phyloP scores from a whole-genome alignment of 2,329 filamentous ascomycete genomes.

The Aspergillus versicolor region DNA sequence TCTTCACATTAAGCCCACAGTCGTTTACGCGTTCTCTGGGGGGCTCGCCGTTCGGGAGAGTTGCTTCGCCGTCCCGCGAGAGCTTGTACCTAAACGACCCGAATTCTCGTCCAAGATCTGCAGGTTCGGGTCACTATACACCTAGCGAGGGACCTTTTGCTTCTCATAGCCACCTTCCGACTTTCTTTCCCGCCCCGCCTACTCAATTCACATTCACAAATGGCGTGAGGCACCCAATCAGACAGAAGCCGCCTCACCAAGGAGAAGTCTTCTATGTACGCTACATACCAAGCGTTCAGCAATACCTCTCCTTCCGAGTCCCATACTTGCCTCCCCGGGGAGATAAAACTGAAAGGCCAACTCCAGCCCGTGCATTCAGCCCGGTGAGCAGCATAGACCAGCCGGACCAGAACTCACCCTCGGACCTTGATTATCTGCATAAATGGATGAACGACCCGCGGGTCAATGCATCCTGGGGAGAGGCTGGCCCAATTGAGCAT shows the following conservation, averaged over 20 bases:
- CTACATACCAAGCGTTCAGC: constrained; percentile 75
- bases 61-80: constrained; percentile 50
- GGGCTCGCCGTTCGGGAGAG: constrained; percentile 51
- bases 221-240: constrained; percentile 77
- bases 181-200: constrained; percentile 83
- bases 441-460: constrained; percentile 87
- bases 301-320: constrained; percentile 86
- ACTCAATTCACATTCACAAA: constrained; percentile 78
- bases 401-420: constrained; percentile 45
- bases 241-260: constrained; percentile 84
- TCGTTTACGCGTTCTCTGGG: constrained; percentile 49
- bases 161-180: constrained; percentile 73
- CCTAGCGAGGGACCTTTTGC: constrained; percentile 29
- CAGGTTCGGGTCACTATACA: constrained; percentile 24
- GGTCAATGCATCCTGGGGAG: constrained; percentile 82
- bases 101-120: constrained; percentile 5
- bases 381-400: constrained; percentile 40
- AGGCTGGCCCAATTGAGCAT: constrained; percentile 53
- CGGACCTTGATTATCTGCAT: constrained; percentile 69
- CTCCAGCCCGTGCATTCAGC: constrained; percentile 27
- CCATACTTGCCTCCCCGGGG: constrained; percentile 61
- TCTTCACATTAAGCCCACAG: constrained; percentile 75
- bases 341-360: constrained; percentile 45
- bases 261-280: constrained; percentile 89
- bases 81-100: constrained; percentile 16